Percentiles rank a stretch among this genome's conserved stretches.
Conservation (phyloP, 2,329 filamentous ascomycete species). For the Dothistroma pini region DNA sequence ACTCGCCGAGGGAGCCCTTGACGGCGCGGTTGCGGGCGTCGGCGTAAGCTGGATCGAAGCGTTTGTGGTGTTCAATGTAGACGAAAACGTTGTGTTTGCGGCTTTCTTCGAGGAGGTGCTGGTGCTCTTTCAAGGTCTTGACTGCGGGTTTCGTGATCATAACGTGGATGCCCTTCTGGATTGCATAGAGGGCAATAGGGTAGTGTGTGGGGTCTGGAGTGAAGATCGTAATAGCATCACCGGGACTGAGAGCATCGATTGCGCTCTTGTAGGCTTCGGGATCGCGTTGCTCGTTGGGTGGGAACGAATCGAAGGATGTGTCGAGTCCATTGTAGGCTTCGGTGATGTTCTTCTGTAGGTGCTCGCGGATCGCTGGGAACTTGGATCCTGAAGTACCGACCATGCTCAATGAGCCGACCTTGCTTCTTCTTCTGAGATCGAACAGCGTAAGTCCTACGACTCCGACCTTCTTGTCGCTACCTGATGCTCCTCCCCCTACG, state of each 20-base stretch:
- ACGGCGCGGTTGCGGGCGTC: conserved; percentile 76
- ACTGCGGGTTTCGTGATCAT: conserved; percentile 93
- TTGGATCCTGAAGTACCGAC: conserved; percentile 84
- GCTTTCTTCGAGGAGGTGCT: conserved; percentile 68
- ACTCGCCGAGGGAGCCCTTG: conserved; percentile 68
- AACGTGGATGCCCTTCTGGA: conserved; percentile 82
- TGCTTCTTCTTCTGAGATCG: conserved; percentile 81
- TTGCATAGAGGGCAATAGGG: conserved; percentile 87
- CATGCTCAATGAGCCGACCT: conserved; percentile 83
- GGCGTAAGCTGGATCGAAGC: conserved; percentile 87
- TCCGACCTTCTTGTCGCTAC: conserved; percentile 93
- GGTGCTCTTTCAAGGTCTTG: conserved; percentile 76
- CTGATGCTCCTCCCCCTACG: conserved; percentile 76
- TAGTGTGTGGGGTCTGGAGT: conserved; percentile 91
- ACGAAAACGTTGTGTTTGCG: conserved; percentile 77
- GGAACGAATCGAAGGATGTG: conserved; percentile 79
- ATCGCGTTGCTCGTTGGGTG: conserved; percentile 67
- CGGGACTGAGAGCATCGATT: conserved; percentile 75
- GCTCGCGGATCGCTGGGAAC: conserved; percentile 86
- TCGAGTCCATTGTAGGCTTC: conserved; percentile 78
- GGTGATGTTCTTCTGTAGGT: conserved; percentile 83
- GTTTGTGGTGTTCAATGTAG: conserved; percentile 95
- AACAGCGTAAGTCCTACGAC: conserved; percentile 89
- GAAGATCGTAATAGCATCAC: conserved; percentile 93
- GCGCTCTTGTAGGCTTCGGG: conserved; percentile 82